Base-by-base conservation (phyloP, 345 rosid species). In the Salix koriyanagi region DNA sequence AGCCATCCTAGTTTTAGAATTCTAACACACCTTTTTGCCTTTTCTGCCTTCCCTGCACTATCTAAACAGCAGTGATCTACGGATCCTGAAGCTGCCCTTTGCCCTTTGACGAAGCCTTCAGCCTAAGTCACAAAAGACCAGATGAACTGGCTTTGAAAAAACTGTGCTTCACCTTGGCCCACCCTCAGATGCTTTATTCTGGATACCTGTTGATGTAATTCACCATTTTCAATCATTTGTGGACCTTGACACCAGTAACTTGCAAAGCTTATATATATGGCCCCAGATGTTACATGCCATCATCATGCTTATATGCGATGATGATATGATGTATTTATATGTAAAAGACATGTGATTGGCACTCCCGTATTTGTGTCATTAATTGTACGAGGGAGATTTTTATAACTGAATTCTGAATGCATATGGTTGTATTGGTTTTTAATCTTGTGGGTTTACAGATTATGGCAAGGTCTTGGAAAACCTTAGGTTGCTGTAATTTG, bases 1-100 rank as follows among this genome's bases (percentile, higher is more conserved):
- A 46, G 72, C 74, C 79, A 54, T 87, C 84, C 82, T 67, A 75
- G 62, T 77, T 67, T 72, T 75, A 72, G 71, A 77, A 72, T 72
- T 85, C 85, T 82, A 82, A 81, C 75, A 34, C 77, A 74, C 84
- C 84, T 71, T 75, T 75, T 75, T 75, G 72, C 79, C 76, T 65
- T 60, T 70, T 61, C 70, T 56, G 83, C 83, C 85, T 79, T 82
- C 82, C 83, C 80, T 75, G 67, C 69, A 69, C 76, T 72, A 77
- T 80, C 76, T 69, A 82, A 77, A 80, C 85, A 85, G 84, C 75
- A 72, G 80, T 80, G 81, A 80, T 70, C 80, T 75, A 60, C 85
- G 68, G 74, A 82, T 76, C 79, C 80, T 78, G 87, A 77, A 65
- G 80, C 73, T 76, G 48, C 82, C 72, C 73, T 73, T 77, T 75